These are phyloP conservation scores for Verticillium alfalfae DNA, from an alignment of 2,329 filamentous ascomycete species.

Conservation along the genomic window DNA sequence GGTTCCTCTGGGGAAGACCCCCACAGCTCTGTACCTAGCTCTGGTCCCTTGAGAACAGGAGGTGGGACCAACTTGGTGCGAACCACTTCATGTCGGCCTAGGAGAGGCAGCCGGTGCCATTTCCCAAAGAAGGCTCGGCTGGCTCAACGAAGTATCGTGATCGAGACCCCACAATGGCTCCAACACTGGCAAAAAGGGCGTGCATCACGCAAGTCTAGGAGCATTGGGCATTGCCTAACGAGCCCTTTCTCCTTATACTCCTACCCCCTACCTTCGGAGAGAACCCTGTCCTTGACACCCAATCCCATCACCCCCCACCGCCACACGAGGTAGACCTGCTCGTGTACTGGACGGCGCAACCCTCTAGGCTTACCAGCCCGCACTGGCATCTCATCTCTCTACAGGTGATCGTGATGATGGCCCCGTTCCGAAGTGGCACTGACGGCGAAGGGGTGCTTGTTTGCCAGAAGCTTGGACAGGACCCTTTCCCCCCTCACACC, in stretches of 20 bases:
- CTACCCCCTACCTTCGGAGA: neutral
- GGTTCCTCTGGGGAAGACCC: neutral
- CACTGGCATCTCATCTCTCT: neutral
- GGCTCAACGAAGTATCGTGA: neutral
- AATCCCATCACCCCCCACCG: neutral
- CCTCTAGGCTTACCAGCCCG: neutral
- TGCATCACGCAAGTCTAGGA: neutral
- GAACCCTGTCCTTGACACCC: neutral
- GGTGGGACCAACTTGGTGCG: neutral
- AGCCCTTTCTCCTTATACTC: neutral
- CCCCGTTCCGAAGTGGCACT: neutral
- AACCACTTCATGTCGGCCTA: no score
- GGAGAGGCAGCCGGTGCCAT: neutral
- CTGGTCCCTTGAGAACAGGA: no score
- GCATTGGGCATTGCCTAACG: constrained; percentile 1
- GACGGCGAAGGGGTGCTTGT: neutral
- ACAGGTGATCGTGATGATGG: neutral
- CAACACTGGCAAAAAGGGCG: neutral
- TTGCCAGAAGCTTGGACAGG: neutral
- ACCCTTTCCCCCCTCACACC: neutral
- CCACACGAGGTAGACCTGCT: neutral
- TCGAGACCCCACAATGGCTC: neutral
- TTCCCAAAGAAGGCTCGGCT: neutral
- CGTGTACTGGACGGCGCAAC: neutral
- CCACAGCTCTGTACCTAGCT: neutral